Percentiles rank a stretch among this genome's conserved stretches.
Conservation (phyloP, 148 eudicot species). For the Rhododendron molle region DNA sequence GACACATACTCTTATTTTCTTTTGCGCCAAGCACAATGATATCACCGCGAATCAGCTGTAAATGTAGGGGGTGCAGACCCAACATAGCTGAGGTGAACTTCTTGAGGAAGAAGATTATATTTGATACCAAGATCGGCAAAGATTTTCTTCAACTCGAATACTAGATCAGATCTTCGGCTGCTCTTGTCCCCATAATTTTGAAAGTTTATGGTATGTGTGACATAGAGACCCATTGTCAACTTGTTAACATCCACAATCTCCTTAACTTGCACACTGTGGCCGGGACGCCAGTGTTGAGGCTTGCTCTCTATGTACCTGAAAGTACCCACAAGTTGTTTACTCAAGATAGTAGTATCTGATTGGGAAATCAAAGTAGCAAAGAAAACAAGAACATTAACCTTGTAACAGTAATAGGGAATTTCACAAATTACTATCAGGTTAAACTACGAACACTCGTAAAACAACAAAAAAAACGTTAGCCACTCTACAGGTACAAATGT, state of each 20-base stretch:
- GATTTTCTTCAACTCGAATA: constrained; percentile 66
- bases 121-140: constrained; percentile 60
- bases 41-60: constrained; percentile 9
- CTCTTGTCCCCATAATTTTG: constrained; percentile 55
- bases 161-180: constrained; percentile 56
- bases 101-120: constrained; percentile 69
- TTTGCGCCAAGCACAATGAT: background rate
- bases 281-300: constrained; percentile 68
- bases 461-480: background rate
- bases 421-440: background rate
- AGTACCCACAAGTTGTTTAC: background rate
- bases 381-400: background rate
- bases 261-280: constrained; percentile 54
- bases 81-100: constrained; percentile 45
- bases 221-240: constrained; percentile 61
- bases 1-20: background rate
- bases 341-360: background rate
- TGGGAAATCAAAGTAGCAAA: background rate
- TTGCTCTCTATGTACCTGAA: constrained; percentile 80
- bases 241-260: constrained; percentile 73
- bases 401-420: background rate
- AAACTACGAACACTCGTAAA: background rate
- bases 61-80: constrained; percentile 30
- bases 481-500: background rate
- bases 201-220: constrained; percentile 77